Evolutionary conservation across 345 rosid genomes (phyloP).

Genomic region (Sisymbrium altissimum): DNA sequence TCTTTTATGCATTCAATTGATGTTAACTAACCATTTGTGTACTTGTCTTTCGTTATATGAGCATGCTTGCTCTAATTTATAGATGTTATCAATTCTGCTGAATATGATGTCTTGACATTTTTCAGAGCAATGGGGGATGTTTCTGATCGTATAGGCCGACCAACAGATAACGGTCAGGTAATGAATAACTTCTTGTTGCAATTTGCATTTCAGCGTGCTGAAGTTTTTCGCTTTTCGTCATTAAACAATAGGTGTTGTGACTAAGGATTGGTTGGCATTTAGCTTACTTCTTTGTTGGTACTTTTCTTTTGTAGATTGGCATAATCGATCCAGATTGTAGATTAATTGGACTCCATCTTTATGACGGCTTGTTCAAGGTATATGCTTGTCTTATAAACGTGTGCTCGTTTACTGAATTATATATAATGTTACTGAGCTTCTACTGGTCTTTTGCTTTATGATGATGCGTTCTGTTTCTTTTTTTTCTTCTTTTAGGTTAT

Average conservation of each 20-base stretch:
- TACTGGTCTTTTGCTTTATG: neutral
- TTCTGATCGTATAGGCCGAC: conserved; percentile 94
- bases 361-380: conserved; percentile 98
- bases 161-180: conserved; percentile 98
- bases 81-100: neutral
- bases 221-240: neutral
- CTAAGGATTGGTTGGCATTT: neutral
- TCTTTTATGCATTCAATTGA: neutral
- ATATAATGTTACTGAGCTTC: neutral
- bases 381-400: neutral
- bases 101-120: conserved; percentile 2
- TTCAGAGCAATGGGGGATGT: conserved; percentile 98
- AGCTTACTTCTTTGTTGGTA: neutral
- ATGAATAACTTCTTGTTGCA: neutral
- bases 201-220: neutral
- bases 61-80: neutral
- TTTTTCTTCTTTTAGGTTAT: conserved; percentile 61
- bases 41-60: neutral
- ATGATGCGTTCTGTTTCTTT: neutral
- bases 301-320: conserved; percentile 56
- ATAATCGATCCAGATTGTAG: conserved; percentile 96
- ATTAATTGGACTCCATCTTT: conserved; percentile 94
- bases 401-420: conserved; percentile 1
- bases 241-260: neutral
- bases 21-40: conserved; percentile 4